Conservation (phyloP, 805 yeast genomes). For the Pichia californica region DNA sequence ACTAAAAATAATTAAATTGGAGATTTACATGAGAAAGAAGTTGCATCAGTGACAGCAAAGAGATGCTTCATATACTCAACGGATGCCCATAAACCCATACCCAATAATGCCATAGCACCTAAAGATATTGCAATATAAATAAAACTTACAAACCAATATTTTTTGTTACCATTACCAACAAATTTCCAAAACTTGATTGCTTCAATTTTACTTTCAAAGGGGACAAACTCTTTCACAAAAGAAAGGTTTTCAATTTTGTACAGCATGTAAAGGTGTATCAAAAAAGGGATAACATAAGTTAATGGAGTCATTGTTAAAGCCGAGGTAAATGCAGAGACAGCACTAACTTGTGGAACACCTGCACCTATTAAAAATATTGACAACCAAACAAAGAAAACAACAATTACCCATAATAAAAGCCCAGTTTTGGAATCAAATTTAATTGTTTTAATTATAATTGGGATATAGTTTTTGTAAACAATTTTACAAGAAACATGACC, state of each 20-base stretch:
- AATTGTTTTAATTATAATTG: constrained; percentile 28
- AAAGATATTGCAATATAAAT: constrained; percentile 19
- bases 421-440: constrained; percentile 30
- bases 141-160: constrained; percentile 15
- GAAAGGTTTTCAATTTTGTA: too few species aligned
- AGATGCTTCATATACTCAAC: constrained; percentile 23
- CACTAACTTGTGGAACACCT: constrained; percentile 23
- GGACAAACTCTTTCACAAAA: background rate
- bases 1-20: too few species aligned
- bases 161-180: constrained; percentile 12
- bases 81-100: constrained; percentile 26
- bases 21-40: constrained; percentile 27
- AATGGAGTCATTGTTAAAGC: constrained; percentile 23
- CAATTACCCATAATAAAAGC: constrained; percentile 11
- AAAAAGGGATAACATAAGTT: constrained; percentile 24
- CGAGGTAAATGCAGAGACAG: constrained; percentile 21
- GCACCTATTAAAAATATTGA: constrained; percentile 15
- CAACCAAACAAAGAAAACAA: constrained; percentile 13
- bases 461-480: constrained; percentile 34
- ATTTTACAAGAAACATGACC: constrained; percentile 43
- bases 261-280: too few species aligned
- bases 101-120: constrained; percentile 23
- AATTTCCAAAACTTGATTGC: background rate
- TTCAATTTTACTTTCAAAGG: background rate
- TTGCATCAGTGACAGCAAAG: constrained; percentile 21